These are phyloP conservation scores for Thelephora terrestris DNA, from an alignment of 1,284 basidiomycete species.

Conservation along the genomic window DNA sequence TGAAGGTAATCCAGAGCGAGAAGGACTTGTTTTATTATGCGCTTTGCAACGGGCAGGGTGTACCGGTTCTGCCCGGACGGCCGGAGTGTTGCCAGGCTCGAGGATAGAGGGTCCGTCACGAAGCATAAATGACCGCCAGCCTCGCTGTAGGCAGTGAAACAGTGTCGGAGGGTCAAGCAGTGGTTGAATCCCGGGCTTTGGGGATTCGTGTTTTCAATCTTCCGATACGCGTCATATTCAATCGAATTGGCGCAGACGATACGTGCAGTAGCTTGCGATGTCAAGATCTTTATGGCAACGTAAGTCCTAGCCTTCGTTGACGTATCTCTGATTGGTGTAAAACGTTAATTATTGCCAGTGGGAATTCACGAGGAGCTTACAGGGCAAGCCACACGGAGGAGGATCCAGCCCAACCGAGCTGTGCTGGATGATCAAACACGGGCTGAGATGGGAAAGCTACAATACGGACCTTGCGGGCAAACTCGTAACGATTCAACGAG, in stretches of 20 bases:
- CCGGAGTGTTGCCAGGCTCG: not conserved
- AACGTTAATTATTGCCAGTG: not conserved
- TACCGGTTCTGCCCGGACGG: conserved; percentile 1
- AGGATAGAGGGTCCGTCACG: conserved; percentile 2
- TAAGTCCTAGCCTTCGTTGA: not conserved
- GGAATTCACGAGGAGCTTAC: not conserved
- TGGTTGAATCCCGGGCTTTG: conserved; percentile 6
- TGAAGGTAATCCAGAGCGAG: not conserved
- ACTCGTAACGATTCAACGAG: not conserved
- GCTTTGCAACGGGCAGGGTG: not conserved
- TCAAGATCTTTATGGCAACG: conserved; percentile 7
- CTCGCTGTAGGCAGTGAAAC: not conserved
- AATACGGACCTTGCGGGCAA: not conserved
- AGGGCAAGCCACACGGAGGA: not conserved
- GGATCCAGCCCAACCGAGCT: not conserved
- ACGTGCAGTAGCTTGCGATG: not conserved
- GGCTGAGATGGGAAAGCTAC: not conserved
- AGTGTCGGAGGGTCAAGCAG: conserved; percentile 3
- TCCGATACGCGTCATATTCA: not conserved
- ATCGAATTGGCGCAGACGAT: not conserved
- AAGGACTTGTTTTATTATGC: too few relatives aligned
- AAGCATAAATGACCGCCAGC: conserved; percentile 3
- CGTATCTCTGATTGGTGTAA: not conserved
- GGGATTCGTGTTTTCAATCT: conserved; percentile 4
- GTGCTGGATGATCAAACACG: not conserved